Percentiles rank a stretch among this genome's conserved stretches.
phyloP scores from a whole-genome alignment of 176 grass and related monocot genomes.

The Oryza glaberrima region DNA sequence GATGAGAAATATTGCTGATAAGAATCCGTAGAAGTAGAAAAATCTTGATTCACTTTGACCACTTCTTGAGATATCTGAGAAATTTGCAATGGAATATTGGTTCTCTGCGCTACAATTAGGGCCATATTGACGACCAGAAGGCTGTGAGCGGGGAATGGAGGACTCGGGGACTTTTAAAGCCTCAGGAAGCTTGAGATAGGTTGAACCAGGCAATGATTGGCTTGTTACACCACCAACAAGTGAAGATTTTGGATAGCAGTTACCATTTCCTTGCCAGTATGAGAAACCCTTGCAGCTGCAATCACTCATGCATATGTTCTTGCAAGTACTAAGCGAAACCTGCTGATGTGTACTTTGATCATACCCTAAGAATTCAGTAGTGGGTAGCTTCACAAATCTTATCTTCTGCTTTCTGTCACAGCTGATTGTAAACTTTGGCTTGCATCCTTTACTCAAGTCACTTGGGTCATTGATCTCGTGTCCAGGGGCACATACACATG shows the following conservation, averaged over 20 bases:
- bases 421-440: conserved; percentile 19
- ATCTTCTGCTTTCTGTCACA: conserved; percentile 31
- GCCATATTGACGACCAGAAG: conserved; percentile 30
- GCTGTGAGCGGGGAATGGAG: conserved; percentile 40
- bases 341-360: background rate
- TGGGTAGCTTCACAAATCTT: conserved; percentile 27
- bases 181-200: conserved; percentile 47
- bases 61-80: background rate
- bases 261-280: conserved; percentile 34
- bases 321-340: conserved; percentile 35
- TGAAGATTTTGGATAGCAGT: conserved; percentile 25
- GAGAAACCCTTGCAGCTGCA: conserved; percentile 37
- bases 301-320: conserved; percentile 34
- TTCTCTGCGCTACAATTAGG: background rate
- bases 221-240: conserved; percentile 23
- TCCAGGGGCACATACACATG: conserved; percentile 51
- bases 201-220: background rate
- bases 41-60: background rate
- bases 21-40: conserved; percentile 43
- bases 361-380: conserved; percentile 29
- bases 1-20: conserved; percentile 49
- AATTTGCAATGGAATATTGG: background rate
- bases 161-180: background rate
- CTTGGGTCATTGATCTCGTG: conserved; percentile 48
- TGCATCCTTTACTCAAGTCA: conserved; percentile 59